Evolutionary conservation across 768 basidiomycete genomes (phyloP), one percentile per base, ranked within the genome.

Genomic region (Pholiota microspora): DNA sequence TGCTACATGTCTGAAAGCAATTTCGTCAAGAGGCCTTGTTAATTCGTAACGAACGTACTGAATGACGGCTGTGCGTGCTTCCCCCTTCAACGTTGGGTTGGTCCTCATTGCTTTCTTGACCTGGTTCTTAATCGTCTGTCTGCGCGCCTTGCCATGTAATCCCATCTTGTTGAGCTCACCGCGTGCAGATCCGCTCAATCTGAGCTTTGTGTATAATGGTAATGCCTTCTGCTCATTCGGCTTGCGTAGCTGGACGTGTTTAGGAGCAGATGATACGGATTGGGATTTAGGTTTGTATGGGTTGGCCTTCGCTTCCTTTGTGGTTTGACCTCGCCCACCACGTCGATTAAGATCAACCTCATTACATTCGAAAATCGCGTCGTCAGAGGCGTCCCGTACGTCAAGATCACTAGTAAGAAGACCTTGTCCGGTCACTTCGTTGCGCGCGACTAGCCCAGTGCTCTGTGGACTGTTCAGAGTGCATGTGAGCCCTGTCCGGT

Each of bases 81-180:
- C n/a, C 4, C 18, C 28, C 23, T 54, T 47, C 53, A 54, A 29
- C 4, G 31, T 34, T 8, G 47, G 53, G 34, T 54, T 48, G 4
- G 31, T 40, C 47, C 28, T 54, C 47, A 54, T 54, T 4, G 47
- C 28, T 15, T 54, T 42, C 35, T 47, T 49, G n/a, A 54, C 53
- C 32, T 54, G 45, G 31, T 54, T 54, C 53, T 54, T 49, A 7
- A 49, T 49, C 12, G 35, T 40, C 34, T 54, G 40, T 46, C 49
- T 49, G 0, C 53, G 45, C 31, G 31, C 45, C 24, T 54, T 47
- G 18, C 53, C 53, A 18, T 54, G 53, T 0, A 54, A n/a, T n/a
- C 45, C 45, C 25, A 54, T 21, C 4, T 40, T 36, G 27, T 48
- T 40, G 46, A 54, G 53, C 24, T 54, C 53, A 3, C 24, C 18